Base-by-base conservation (phyloP, 768 basidiomycete species). In the Strobilomyces dryophilus region DNA sequence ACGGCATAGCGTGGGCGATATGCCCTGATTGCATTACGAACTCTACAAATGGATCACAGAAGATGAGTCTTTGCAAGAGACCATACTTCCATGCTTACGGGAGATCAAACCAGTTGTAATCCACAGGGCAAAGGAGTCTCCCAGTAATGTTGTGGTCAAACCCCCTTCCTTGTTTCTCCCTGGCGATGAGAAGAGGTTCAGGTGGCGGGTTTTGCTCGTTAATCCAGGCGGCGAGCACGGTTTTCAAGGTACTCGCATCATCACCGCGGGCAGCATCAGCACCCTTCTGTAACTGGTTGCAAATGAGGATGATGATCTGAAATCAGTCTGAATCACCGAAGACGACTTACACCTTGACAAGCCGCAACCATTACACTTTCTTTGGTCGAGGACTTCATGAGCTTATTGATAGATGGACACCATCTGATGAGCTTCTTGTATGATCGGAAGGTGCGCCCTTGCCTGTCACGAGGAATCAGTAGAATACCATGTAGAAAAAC, bases 231-330 rank as follows among this genome's bases (percentile, higher is more conserved):
- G 29, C 50, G 0, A 60, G 40, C 0, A 15, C 8, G 0, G 3
- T 4, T 46, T 64, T 64, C 51, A 64, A 14, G 0, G 0, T 41
- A 8, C 39, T 37, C 1, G 52, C 32, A 7, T 64, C 61, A 6
- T 64, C 61, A 1, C 56, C 54, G 1, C 32, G 32, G 2, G 61
- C 61, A 1, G 41, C 24, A 42, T 62, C 54, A 1, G 52, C 48
- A 7, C 61, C 62, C 37, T 46, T 52, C 20, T 53, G 45, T n/a
- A 62, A 26, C 61, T 64, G 39, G 17, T 41, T n/a, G 31, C 5
- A 46, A 18, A 27, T 15, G 14, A 37, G 36, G 29, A 29, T 29
- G 29, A 5, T 9, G 8, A 24, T 24, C 24, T 24, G 24, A 24
- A 24, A 24, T 24, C 24, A 24, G 24, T 24, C 24, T 24, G 24